Percentiles rank a stretch among this genome's conserved stretches.
These are phyloP conservation scores for Atkinsonella texensis DNA, from an alignment of 2,329 filamentous ascomycete genomes.

Conservation along the genomic window DNA sequence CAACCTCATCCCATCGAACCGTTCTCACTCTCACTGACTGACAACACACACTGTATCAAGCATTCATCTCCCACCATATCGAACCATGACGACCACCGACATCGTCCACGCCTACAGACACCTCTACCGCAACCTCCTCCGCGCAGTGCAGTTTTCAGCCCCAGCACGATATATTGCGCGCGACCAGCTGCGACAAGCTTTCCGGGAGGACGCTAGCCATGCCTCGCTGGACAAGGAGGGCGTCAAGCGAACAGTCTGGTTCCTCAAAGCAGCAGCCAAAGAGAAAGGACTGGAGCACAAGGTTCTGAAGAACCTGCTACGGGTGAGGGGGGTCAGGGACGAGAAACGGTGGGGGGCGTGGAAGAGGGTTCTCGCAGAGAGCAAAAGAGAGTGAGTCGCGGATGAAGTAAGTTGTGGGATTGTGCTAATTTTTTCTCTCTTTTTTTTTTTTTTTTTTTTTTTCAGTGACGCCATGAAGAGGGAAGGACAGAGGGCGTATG, in stretches of 20 bases:
- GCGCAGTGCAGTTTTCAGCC: conserved; percentile 58
- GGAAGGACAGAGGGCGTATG: conserved; percentile 27
- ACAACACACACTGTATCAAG: not conserved
- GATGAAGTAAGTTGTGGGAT: not conserved
- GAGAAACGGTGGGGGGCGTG: conserved; percentile 9
- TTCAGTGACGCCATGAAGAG: conserved; percentile 11
- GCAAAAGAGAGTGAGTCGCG: conserved; percentile 15
- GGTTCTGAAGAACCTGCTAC: conserved; percentile 57
- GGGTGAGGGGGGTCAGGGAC: conserved; percentile 13
- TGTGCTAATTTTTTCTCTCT: not conserved
- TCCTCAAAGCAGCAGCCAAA: conserved; percentile 52
- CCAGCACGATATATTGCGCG: conserved; percentile 53
- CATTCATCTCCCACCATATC: not conserved
- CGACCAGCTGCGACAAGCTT: conserved; percentile 46
- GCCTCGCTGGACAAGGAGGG: conserved; percentile 33
- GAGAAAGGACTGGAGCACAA: conserved; percentile 58
- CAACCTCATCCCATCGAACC: not conserved
- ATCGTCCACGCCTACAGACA: conserved; percentile 56
- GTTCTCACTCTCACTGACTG: not conserved
- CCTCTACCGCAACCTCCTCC: conserved; percentile 54
- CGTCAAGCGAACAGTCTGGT: conserved; percentile 55
- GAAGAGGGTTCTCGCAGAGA: conserved; percentile 11
- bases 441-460: not conserved
- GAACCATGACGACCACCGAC: conserved; percentile 20
- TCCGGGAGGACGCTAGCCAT: conserved; percentile 29